These are phyloP conservation scores for Coemansia sp. DNA, from an alignment of 192 early-diverging fungal genomes.

Conservation along the genomic window DNA sequence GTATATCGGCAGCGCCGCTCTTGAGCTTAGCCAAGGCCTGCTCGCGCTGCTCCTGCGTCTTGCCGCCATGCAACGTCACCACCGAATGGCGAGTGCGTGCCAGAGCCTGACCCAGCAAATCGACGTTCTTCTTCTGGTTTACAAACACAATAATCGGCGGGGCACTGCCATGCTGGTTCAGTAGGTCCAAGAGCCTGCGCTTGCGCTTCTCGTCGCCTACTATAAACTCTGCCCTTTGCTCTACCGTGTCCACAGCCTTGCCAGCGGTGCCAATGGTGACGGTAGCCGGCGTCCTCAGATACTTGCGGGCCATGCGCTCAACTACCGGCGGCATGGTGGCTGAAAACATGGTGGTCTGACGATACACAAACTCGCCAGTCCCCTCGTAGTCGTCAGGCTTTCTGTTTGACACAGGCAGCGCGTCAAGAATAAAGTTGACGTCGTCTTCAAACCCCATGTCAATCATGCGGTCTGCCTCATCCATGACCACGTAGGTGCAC, in stretches of 20 bases:
- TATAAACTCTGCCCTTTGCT: constrained; percentile 94
- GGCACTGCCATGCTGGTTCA: constrained; percentile 59
- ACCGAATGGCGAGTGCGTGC: constrained; percentile 40
- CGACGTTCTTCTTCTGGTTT: constrained; percentile 93
- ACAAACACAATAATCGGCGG: constrained; percentile 97
- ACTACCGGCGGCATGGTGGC: constrained; percentile 97
- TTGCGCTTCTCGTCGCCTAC: constrained; percentile 75
- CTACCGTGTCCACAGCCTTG: constrained; percentile 93
- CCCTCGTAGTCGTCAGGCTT: constrained; percentile 79
- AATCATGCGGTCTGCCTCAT: constrained; percentile 97
- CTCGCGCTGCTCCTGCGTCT: constrained; percentile 97
- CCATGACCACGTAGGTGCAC: constrained; percentile 98
- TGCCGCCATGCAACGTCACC: constrained; percentile 90
- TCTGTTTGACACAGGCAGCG: constrained; percentile 85
- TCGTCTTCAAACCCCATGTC: constrained; percentile 94
- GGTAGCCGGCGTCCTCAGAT: constrained; percentile 84
- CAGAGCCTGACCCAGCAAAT: constrained; percentile 77
- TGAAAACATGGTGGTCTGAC: constrained; percentile 99
- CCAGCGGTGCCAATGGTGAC: constrained; percentile 97
- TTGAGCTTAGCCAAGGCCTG: constrained; percentile 77
- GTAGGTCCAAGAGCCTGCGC: constrained; percentile 73
- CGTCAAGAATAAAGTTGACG: constrained; percentile 94
- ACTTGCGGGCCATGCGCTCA: constrained; percentile 91
- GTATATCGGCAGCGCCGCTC: constrained; percentile 74
- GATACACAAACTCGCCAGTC: constrained; percentile 51